Evolutionary conservation across 192 early-diverging fungal genomes (phyloP).

Genomic region (Chytriomyces sp.): DNA sequence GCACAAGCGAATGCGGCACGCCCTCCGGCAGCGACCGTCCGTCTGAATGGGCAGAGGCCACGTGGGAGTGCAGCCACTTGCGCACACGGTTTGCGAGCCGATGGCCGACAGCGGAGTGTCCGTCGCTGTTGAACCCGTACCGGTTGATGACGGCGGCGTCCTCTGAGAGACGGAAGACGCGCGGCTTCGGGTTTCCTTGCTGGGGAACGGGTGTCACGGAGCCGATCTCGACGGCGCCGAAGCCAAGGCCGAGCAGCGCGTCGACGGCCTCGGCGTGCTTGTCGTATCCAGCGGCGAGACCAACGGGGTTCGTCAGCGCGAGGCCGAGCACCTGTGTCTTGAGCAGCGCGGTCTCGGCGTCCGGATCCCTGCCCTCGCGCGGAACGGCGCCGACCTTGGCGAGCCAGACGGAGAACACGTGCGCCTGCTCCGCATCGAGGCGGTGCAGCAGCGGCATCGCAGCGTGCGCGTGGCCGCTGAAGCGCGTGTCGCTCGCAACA

Average conservation of each 20-base stretch:
- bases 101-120: conserved; percentile 60
- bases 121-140: conserved; percentile 88
- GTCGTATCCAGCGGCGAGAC: conserved; percentile 89
- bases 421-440: conserved; percentile 75
- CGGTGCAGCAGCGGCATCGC: conserved; percentile 69
- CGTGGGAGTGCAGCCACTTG: conserved; percentile 35
- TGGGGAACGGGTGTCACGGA: conserved; percentile 85
- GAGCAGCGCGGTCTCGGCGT: conserved; percentile 51
- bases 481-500: conserved; percentile 71
- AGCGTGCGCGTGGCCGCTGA: conserved; percentile 67
- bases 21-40: conserved; percentile 13
- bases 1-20: conserved; percentile 60
- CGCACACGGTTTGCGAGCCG: conserved; percentile 75
- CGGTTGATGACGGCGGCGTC: conserved; percentile 84
- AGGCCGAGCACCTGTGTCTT: conserved; percentile 69
- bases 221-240: conserved; percentile 89
- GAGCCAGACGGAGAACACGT: conserved; percentile 64
- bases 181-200: conserved; percentile 81
- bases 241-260: conserved; percentile 79
- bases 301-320: conserved; percentile 75
- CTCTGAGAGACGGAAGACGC: conserved; percentile 78
- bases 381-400: conserved; percentile 68
- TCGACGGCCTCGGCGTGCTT: conserved; percentile 91
- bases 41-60: not conserved
- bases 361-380: conserved; percentile 50